Percentiles rank a stretch among this genome's conserved stretches.
phyloP scores from a whole-genome alignment of 1,284 basidiomycete genomes.

The Sphaerobolus stellatus region DNA sequence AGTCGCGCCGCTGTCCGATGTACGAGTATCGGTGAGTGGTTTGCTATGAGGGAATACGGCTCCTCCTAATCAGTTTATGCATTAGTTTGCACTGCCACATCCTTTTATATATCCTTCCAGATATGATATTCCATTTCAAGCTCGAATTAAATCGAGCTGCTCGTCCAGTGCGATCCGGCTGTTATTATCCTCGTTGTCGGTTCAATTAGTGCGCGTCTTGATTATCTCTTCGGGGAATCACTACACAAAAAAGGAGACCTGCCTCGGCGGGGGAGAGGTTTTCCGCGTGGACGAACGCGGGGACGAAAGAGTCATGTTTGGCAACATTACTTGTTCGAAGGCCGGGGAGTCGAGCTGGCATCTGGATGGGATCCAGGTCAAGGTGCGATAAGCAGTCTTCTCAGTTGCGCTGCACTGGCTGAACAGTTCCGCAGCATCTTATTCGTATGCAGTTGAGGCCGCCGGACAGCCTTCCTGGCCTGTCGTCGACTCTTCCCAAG shows the following conservation, averaged over 20 bases:
- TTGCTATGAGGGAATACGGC: no score
- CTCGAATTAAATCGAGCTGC: neutral
- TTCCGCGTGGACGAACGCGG: constrained; percentile 3
- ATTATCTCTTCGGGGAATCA: neutral
- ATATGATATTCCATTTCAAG: constrained; percentile 1
- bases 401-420: neutral
- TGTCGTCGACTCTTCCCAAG: constrained; percentile 1
- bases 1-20: neutral
- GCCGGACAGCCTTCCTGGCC: neutral
- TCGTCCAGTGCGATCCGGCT: neutral
- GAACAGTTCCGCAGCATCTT: neutral
- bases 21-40: constrained; percentile 4
- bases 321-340: neutral
- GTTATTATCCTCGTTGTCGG: neutral
- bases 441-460: constrained; percentile 5
- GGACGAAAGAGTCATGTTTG: constrained; percentile 3
- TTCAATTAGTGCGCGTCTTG: constrained; percentile 4
- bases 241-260: constrained; percentile 1
- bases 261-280: neutral
- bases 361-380: neutral
- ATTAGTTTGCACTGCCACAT: constrained; percentile 2
- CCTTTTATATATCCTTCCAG: constrained; percentile 1
- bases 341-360: constrained; percentile 9
- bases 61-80: no score
- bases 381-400: neutral